phyloP scores from a whole-genome alignment of 139 green algal species.

The Nannochloris sp. region DNA sequence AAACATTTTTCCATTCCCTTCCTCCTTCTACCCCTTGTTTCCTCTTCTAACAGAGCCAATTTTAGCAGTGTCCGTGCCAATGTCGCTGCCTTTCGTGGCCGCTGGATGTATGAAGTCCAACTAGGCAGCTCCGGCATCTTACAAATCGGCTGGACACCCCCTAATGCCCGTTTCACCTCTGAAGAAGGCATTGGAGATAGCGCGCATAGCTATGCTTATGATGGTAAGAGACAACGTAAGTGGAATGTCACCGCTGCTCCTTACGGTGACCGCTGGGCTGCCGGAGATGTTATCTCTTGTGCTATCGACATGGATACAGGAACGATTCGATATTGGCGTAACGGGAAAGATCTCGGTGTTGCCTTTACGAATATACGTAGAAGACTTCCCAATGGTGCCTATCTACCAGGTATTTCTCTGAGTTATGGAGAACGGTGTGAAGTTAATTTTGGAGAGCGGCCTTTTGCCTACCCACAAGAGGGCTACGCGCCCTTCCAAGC shows the following conservation, averaged over 20 bases:
- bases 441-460: conserved; percentile 29
- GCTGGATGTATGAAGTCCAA: conserved; percentile 86
- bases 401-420: conserved; percentile 59
- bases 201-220: conserved; percentile 58
- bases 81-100: conserved; percentile 57
- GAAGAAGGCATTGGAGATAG: conserved; percentile 92
- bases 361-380: conserved; percentile 60
- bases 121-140: conserved; percentile 71
- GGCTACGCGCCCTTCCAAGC: conserved; percentile 66
- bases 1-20: too few species aligned
- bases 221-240: conserved; percentile 74
- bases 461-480: conserved; percentile 59
- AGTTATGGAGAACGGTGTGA: conserved; percentile 33
- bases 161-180: conserved; percentile 72
- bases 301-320: conserved; percentile 76
- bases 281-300: conserved; percentile 83
- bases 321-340: conserved; percentile 73
- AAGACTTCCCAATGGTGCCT: conserved; percentile 6
- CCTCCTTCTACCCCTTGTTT: not conserved
- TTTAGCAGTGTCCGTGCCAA: conserved; percentile 73
- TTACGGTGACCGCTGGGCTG: conserved; percentile 62
- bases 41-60: not conserved
- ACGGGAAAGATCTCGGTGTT: conserved; percentile 69
- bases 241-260: conserved; percentile 71
- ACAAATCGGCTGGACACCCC: conserved; percentile 86